Base-by-base conservation (phyloP, 2,329 filamentous ascomycete genomes). In the Colletotrichum lini region DNA sequence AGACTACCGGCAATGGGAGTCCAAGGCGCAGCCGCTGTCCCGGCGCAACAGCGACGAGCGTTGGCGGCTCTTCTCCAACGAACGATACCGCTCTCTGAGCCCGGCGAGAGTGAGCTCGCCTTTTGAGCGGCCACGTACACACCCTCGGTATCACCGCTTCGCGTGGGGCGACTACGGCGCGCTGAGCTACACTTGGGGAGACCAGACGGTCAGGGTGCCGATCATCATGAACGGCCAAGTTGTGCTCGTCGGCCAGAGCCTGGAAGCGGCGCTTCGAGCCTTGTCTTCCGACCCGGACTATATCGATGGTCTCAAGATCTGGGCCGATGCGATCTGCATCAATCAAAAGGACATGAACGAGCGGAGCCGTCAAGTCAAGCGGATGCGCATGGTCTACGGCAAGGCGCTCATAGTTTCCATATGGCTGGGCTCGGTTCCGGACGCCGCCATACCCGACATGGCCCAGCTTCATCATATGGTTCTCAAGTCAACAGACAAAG, bases 301-400 rank as follows among this genome's bases (percentile, higher is more conserved):
- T 16, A 35, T 68, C 21, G 66, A 64, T 6, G 66, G 66, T 21
- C 38, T 68, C 3, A 65, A 65, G 6, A 65, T 65, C 7, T 76
- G 74, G 74, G 72, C 69, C 8, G 74, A 76, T 65, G 74, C 73
- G 15, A 66, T 76, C 23, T 76, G 74, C 47, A 74, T 76, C 65
- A 74, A 76, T 13, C 73, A 76, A 35, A 65, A 70, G 10, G 70
- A 74, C 54, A 13, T 70, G 3, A 35, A 50, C 2, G 74, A 76
- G 63, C 65, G 72, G 15, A 69, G 62, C n/a, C 42, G 61, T 3
- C 74, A 76, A 59, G 73, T 76, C 23, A 60, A 61, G 21, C 63
- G 74, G 6, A 75, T 76, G 70, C 61, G 57, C 7, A 58, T 56
- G 30, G 71, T 75, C 2, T 75, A 74, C 21, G 57, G 53, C 49